A percentile compares a stretch with the other conserved stretches of the same genome.
Conservation (phyloP, 345 rosid genomes). For the Noccaea bulbosa region DNA sequence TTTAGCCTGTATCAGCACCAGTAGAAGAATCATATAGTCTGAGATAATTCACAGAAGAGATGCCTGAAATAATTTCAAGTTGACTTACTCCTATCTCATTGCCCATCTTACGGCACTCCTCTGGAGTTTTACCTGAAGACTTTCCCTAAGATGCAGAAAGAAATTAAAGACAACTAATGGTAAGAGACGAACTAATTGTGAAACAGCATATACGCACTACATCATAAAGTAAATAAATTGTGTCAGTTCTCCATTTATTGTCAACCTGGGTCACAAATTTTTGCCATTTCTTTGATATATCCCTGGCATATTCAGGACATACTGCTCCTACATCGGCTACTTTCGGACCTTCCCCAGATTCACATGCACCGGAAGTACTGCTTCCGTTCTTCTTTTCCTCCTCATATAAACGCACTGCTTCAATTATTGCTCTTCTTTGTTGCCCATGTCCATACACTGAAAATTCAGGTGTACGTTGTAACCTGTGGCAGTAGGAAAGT, state of each 20-base stretch:
- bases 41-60: slow-evolving; percentile 34
- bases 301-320: slow-evolving; percentile 64
- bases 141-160: slow-evolving; percentile 65
- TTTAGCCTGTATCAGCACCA: slow-evolving; percentile 67
- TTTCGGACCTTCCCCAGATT: slow-evolving; percentile 46
- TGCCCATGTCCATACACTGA: slow-evolving; percentile 88
- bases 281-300: slow-evolving; percentile 88
- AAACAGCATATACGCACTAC: slow-evolving; percentile 1
- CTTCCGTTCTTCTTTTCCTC: slow-evolving; percentile 54
- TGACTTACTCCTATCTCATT: slow-evolving; percentile 80
- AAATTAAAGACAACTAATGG: slow-evolving; percentile 8
- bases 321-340: slow-evolving; percentile 42
- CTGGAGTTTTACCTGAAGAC: slow-evolving; percentile 84
- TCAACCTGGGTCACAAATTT: slow-evolving; percentile 87
- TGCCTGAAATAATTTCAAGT: slow-evolving; percentile 30
- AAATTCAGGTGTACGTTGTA: slow-evolving; percentile 85
- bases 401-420: slow-evolving; percentile 77
- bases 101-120: slow-evolving; percentile 60
- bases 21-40: slow-evolving; percentile 34
- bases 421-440: slow-evolving; percentile 93
- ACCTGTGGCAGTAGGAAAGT: slow-evolving; percentile 50
- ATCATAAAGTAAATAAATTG: slow-evolving; percentile 15
- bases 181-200: neutral
- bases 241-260: slow-evolving; percentile 5
- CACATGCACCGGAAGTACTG: slow-evolving; percentile 43